These are phyloP conservation scores for Myriosclerotinia scirpicola DNA, from an alignment of 2,329 filamentous ascomycete genomes.

Conservation along the genomic window DNA sequence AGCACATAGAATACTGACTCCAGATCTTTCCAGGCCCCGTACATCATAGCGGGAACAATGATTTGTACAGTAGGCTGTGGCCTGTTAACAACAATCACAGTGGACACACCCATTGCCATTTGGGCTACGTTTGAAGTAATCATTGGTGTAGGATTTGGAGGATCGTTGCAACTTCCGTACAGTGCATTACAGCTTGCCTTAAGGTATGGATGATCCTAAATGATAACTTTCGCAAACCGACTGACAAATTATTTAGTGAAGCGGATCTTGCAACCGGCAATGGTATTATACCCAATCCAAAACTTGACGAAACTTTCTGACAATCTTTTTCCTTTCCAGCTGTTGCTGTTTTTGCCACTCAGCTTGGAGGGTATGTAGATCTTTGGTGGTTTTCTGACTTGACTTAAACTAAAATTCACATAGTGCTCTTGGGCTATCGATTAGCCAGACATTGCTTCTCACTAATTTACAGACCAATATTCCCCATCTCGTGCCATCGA, in stretches of 20 bases:
- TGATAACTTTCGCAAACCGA: background rate
- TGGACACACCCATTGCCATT: constrained; percentile 45
- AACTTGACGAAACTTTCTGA: background rate
- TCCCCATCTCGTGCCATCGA: background rate
- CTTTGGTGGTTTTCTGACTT: background rate
- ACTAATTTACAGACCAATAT: constrained; percentile 8
- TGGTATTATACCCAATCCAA: background rate
- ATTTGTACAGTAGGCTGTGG: constrained; percentile 21
- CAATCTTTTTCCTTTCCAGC: background rate
- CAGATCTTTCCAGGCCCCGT: constrained; percentile 14
- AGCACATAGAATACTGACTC: background rate
- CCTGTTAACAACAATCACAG: constrained; percentile 31
- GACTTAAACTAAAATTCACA: background rate
- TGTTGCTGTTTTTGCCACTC: constrained; percentile 6
- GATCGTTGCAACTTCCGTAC: constrained; percentile 49
- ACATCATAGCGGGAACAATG: constrained; percentile 37
- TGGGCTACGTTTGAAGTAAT: constrained; percentile 54
- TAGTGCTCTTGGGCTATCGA: background rate
- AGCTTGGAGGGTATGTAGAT: constrained; percentile 8
- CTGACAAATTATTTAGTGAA: background rate
- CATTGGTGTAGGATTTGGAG: constrained; percentile 47
- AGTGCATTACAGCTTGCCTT: constrained; percentile 51
- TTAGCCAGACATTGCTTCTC: constrained; percentile 17
- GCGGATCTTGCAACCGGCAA: constrained; percentile 6
- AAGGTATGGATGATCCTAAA: background rate